Conservation (phyloP, 495 filamentous ascomycete genomes). For the Aspergillus nidulans region DNA sequence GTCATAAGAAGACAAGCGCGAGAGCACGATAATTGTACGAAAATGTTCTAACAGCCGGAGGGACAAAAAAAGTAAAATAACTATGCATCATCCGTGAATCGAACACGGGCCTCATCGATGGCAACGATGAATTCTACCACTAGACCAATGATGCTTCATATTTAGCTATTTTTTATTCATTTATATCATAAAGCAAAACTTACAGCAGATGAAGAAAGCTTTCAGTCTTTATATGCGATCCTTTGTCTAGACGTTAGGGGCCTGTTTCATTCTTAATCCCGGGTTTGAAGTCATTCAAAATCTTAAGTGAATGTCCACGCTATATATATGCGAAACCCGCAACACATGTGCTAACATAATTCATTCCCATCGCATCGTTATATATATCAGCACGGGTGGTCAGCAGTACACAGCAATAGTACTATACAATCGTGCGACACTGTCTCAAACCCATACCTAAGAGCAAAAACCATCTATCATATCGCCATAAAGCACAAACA, state of each 20-base stretch:
- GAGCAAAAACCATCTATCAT: not conserved
- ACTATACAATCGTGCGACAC: too few relatives aligned
- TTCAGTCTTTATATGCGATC: too few relatives aligned
- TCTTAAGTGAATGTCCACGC: too few relatives aligned
- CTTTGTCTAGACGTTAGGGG: too few relatives aligned
- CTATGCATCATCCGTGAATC: slow-evolving; percentile 54
- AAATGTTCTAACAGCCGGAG: too few relatives aligned
- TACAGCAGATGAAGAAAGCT: not conserved
- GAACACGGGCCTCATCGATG: slow-evolving; percentile 58
- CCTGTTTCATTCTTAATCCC: too few relatives aligned
- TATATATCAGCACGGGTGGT: not conserved
- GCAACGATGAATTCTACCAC: slow-evolving; percentile 59
- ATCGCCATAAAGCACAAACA: not conserved
- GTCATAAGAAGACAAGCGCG: too few relatives aligned
- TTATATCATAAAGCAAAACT: not conserved
- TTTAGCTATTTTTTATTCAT: not conserved
- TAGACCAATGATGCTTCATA: slow-evolving; percentile 50
- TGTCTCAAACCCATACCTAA: too few relatives aligned
- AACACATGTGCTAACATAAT: not conserved
- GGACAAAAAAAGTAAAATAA: slow-evolving; percentile 5
- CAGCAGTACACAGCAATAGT: too few relatives aligned
- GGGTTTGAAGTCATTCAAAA: too few relatives aligned
- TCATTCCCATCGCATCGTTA: not conserved
- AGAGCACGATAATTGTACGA: too few relatives aligned
- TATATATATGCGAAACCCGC: too few relatives aligned